Evolutionary conservation across 257 asterid species (phyloP), one percentile per base, ranked within the genome.

Genomic region (Leptodermis oblonga): DNA sequence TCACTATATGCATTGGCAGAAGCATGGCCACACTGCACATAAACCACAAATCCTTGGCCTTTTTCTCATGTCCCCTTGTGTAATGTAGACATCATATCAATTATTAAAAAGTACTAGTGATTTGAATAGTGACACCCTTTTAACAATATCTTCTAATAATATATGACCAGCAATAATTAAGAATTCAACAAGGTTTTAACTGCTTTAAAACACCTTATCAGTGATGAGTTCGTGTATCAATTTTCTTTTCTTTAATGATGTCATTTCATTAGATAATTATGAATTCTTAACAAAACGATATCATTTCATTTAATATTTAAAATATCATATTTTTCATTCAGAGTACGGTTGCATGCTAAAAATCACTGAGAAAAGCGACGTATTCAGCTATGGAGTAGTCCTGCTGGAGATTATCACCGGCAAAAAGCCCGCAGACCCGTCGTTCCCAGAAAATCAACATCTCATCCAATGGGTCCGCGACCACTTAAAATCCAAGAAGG

Each of bases 341-440:
- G 97, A 90, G 80, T 81, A 88, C 59, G 87, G 94, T 53, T 83
- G 92, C 61, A 82, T 85, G 90, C 65, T 82, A 6, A 85, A 79
- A 62, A 88, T 90, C 69, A 88, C 91, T 0, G 85, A 83, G 68
- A 90, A 88, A 77, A 86, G 87, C 69, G 97, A 90, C 26, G 95
- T 90, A 4, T 90, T 83, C 53, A 90, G 97, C 79, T 90, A 77
- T 7, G 97, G 96, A 2, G 95, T 90, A 3, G 96, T 90, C 20
- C 26, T 90, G 45, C 79, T 90, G 8, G 97, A 90, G 61, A 78
- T 82, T 76, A 82, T 88, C 73, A 88, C 96, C 0, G 95, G 97
- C 9, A 88, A 85, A 63, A 81, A 80, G 34, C 97, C 97, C 0
- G 86, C 79, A 0, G 97, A 90, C 74, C 86, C 92, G 18, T 81